Percentiles rank a stretch among this genome's conserved stretches.
Conservation (phyloP, 352 stramenopile species). For the Globisporangium takayamanum region DNA sequence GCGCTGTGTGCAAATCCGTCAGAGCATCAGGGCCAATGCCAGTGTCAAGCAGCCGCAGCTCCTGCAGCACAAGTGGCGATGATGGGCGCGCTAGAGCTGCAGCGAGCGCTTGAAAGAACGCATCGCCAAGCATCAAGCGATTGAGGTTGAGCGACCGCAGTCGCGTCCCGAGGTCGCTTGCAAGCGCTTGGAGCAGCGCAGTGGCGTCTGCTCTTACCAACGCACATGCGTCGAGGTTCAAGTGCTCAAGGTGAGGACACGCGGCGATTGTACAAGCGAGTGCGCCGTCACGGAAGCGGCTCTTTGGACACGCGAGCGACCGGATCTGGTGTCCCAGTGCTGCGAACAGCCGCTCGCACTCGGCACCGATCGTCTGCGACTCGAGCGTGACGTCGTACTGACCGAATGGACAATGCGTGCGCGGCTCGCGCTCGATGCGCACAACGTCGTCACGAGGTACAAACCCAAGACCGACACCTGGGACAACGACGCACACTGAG, state of each 20-base stretch:
- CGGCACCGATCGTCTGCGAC: background rate
- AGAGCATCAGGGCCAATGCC: background rate
- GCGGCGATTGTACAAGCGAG: background rate
- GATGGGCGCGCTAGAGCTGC: background rate
- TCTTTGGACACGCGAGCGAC: background rate
- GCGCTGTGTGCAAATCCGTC: background rate
- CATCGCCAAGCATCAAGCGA: constrained; percentile 1
- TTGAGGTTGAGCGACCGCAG: constrained; percentile 7
- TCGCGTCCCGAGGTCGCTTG: background rate
- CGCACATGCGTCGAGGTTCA: constrained; percentile 1
- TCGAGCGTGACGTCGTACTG: constrained; percentile 4
- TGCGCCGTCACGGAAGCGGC: background rate
- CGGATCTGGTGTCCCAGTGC: background rate
- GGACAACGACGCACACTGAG: constrained; percentile 2
- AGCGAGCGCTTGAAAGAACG: background rate
- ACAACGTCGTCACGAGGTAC: background rate
- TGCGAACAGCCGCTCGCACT: background rate
- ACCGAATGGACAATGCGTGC: background rate
- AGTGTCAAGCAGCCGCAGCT: constrained; percentile 6
- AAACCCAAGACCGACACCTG: background rate
- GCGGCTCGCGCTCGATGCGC: background rate
- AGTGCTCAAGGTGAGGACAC: background rate
- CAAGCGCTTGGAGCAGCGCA: background rate
- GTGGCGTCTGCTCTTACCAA: background rate
- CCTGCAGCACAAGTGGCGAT: background rate